These are phyloP conservation scores for Syncephalastrum racemosum DNA, from an alignment of 371 early-diverging fungal genomes.

Conservation along the genomic window DNA sequence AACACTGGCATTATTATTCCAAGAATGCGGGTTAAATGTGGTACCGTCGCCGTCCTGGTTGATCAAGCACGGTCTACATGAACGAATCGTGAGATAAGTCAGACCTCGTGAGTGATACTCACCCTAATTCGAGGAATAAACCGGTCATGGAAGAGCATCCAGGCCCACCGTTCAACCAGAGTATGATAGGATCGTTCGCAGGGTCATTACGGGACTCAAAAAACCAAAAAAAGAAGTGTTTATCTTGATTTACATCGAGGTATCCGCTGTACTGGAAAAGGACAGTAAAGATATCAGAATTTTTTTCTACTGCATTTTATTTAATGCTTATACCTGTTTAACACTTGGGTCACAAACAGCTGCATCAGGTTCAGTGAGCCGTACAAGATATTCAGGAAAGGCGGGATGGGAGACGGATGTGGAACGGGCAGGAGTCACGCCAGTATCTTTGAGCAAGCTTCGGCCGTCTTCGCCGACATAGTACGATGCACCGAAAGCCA, in stretches of 20 bases:
- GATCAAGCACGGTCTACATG: slow-evolving; percentile 63
- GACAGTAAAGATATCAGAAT: slow-evolving; percentile 1
- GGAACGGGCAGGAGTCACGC: neutral
- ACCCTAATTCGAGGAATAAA: slow-evolving; percentile 74
- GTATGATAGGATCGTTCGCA: slow-evolving; percentile 64
- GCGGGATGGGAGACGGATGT: slow-evolving; percentile 9
- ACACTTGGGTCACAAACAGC: slow-evolving; percentile 35
- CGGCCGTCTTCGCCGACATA: no score
- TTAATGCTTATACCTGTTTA: slow-evolving; percentile 26
- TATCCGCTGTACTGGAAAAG: slow-evolving; percentile 67
- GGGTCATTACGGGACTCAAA: slow-evolving; percentile 74
- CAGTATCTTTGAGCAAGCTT: no score
- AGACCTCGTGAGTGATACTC: slow-evolving; percentile 5
- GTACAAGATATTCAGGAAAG: slow-evolving; percentile 10
- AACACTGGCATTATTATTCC: slow-evolving; percentile 77
- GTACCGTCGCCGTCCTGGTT: slow-evolving; percentile 60
- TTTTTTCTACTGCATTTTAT: neutral
- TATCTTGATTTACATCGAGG: slow-evolving; percentile 65
- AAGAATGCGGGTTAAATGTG: slow-evolving; percentile 54
- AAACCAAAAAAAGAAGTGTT: slow-evolving; percentile 75
- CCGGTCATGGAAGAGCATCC: slow-evolving; percentile 80
- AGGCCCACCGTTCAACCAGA: slow-evolving; percentile 82
- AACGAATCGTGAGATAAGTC: neutral
- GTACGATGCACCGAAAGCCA: no score
- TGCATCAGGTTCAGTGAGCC: slow-evolving; percentile 8